Percentiles rank a stretch among this genome's conserved stretches.
Evolutionary conservation across 2,329 filamentous ascomycete genomes (phyloP).

Genomic region (Raffaelea arxii): DNA sequence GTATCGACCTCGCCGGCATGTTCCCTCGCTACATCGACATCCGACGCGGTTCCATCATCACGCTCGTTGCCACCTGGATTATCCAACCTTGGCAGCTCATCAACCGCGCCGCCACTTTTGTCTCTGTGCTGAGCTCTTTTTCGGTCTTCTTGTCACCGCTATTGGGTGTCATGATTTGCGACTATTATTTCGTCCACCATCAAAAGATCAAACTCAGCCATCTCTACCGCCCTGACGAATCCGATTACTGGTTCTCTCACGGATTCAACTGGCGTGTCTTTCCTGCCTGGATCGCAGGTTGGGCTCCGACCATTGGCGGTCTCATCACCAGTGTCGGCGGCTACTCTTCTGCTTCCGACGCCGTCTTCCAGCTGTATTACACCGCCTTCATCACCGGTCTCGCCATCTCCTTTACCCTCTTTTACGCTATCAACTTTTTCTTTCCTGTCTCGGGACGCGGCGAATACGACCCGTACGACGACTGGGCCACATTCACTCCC

Average conservation of each 20-base stretch:
- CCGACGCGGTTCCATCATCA: slow-evolving; percentile 40
- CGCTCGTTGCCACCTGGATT: slow-evolving; percentile 31
- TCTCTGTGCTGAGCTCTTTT: slow-evolving; percentile 33
- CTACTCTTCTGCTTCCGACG: slow-evolving; percentile 1
- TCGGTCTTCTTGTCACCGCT: slow-evolving; percentile 13
- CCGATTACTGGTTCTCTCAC: slow-evolving; percentile 31
- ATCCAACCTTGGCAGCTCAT: slow-evolving; percentile 43
- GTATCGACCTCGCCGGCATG: slow-evolving; percentile 45
- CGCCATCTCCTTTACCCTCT: not conserved
- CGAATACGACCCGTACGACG: not conserved
- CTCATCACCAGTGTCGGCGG: slow-evolving; percentile 25
- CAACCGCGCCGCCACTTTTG: slow-evolving; percentile 33
- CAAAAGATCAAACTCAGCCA: slow-evolving; percentile 21
- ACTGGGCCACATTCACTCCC: not conserved
- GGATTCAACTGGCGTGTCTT: slow-evolving; percentile 24
- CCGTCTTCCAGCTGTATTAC: slow-evolving; percentile 28
- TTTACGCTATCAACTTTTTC: not conserved
- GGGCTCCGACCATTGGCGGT: slow-evolving; percentile 22
- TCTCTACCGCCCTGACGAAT: slow-evolving; percentile 23
- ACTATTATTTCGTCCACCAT: slow-evolving; percentile 20
- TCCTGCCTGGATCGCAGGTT: slow-evolving; percentile 32
- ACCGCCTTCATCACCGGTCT: slow-evolving; percentile 34
- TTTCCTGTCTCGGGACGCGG: not conserved
- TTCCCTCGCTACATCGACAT: slow-evolving; percentile 47
- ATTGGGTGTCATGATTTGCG: slow-evolving; percentile 10